These are phyloP conservation scores for Phylloboletellus chloephorus DNA, from an alignment of 1,284 basidiomycete species.

Conservation along the genomic window DNA sequence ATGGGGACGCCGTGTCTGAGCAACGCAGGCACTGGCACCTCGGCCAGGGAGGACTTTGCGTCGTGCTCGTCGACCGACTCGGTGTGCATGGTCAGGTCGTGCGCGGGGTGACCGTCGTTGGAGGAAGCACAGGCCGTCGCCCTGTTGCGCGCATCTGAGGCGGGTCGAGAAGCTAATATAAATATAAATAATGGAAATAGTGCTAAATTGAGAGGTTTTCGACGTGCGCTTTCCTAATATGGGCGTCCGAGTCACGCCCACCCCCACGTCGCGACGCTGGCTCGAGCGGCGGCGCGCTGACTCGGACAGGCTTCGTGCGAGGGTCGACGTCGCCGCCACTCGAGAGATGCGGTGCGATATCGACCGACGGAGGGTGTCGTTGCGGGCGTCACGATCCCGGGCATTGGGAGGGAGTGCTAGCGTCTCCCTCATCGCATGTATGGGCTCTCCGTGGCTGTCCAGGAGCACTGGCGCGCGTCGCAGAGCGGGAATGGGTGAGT, in stretches of 20 bases:
- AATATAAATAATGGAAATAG: no score
- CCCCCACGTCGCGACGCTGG: not conserved
- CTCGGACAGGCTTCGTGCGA: slow-evolving; percentile 21
- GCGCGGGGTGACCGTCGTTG: not conserved
- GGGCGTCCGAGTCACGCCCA: slow-evolving; percentile 4
- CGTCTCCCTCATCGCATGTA: slow-evolving; percentile 2
- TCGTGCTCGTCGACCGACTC: slow-evolving; percentile 1
- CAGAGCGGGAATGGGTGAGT: slow-evolving; percentile 11
- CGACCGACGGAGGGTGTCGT: slow-evolving; percentile 10
- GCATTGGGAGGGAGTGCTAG: not conserved
- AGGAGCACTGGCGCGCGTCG: slow-evolving; percentile 23
- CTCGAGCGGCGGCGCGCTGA: slow-evolving; percentile 11
- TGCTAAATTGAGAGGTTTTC: no score
- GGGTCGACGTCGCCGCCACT: slow-evolving; percentile 19
- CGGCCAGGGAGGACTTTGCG: slow-evolving; percentile 23
- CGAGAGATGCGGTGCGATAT: slow-evolving; percentile 23
- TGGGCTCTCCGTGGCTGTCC: slow-evolving; percentile 7
- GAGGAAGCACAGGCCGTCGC: not conserved
- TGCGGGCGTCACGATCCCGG: not conserved
- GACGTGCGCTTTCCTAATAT: slow-evolving; percentile 19
- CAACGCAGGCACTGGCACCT: slow-evolving; percentile 45
- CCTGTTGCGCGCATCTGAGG: slow-evolving; percentile 1
- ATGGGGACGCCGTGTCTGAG: slow-evolving; percentile 65
- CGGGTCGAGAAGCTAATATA: not conserved
- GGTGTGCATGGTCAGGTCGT: slow-evolving; percentile 10